Conservation (phyloP, 192 early-diverging fungal genomes). For the Coemansia sp. region DNA sequence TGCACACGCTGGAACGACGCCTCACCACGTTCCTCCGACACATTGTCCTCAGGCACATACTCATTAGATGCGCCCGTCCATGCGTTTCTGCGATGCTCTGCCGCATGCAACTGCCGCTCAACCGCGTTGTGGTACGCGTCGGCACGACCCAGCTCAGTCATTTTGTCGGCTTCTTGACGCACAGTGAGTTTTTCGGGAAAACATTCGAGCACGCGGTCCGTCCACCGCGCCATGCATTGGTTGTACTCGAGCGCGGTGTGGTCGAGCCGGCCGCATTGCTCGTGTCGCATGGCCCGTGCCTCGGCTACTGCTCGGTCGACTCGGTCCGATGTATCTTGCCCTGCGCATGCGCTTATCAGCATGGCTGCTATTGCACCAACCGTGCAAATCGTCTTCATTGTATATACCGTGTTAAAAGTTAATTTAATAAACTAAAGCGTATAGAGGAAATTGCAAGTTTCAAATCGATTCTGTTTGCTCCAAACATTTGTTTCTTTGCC, state of each 20-base stretch:
- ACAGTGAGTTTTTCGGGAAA: constrained; percentile 29
- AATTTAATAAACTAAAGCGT: too few species aligned
- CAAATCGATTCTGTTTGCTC: too few species aligned
- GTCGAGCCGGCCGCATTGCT: constrained; percentile 34
- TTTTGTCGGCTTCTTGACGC: constrained; percentile 28
- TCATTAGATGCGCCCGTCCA: too few species aligned
- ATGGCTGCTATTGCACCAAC: constrained; percentile 41
- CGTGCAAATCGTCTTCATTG: constrained; percentile 9
- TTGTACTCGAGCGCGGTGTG: constrained; percentile 46
- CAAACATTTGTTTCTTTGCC: too few species aligned
- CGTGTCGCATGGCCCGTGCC: constrained; percentile 18
- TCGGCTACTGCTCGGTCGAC: constrained; percentile 4
- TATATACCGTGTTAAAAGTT: too few species aligned
- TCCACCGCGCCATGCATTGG: constrained; percentile 55
- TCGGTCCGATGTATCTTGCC: constrained; percentile 9
- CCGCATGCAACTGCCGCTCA: constrained; percentile 16
- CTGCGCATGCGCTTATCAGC: constrained; percentile 20
- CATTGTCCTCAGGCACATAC: too few species aligned
- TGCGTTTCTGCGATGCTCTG: constrained; percentile 4
- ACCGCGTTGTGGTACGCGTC: constrained; percentile 30
- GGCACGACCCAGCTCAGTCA: constrained; percentile 20
- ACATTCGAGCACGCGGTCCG: constrained; percentile 43
- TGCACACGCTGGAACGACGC: too few species aligned
- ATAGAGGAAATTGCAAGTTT: too few species aligned
- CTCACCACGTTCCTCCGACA: too few species aligned